These are phyloP conservation scores for Tulasnella sp. DNA, from an alignment of 768 basidiomycete genomes.

Conservation along the genomic window DNA sequence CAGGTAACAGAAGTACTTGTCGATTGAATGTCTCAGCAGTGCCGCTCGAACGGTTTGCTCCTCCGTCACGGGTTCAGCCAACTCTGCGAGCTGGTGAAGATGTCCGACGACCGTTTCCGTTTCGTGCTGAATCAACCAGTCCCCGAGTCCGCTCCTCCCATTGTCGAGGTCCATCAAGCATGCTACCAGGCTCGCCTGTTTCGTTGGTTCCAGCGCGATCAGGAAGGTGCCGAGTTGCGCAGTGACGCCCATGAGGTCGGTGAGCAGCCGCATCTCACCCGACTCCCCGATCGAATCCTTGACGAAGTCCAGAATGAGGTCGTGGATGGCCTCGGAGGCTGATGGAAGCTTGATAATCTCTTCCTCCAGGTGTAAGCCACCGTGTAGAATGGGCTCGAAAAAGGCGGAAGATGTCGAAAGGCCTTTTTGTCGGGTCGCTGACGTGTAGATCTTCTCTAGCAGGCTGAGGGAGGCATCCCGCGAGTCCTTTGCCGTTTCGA, in stretches of 20 bases:
- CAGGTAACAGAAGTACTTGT: conserved; percentile 19
- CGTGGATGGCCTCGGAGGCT: not conserved
- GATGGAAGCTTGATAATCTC: not conserved
- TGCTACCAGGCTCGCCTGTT: not conserved
- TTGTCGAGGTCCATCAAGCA: conserved; percentile 20
- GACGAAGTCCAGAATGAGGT: not conserved
- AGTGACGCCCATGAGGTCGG: not conserved
- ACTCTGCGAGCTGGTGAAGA: conserved; percentile 20
- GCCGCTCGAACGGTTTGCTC: conserved; percentile 7
- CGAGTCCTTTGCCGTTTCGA: not conserved
- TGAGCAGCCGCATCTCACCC: not conserved
- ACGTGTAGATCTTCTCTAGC: not conserved
- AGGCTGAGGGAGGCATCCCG: conserved; percentile 8
- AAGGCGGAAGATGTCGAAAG: not conserved
- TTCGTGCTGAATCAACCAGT: conserved; percentile 25
- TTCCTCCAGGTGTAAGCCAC: not conserved
- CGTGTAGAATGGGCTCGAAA: not conserved
- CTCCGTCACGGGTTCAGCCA: not conserved
- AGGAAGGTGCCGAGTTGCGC: conserved; percentile 25
- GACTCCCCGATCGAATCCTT: conserved; percentile 14
- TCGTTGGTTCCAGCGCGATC: conserved; percentile 6
- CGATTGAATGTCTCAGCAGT: conserved; percentile 10
- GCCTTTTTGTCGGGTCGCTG: not conserved
- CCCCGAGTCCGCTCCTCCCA: conserved; percentile 24
- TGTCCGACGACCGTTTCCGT: conserved; percentile 2